Base-by-base conservation (phyloP, 2,329 filamentous ascomycete genomes). In the Stemphylium beticola region DNA sequence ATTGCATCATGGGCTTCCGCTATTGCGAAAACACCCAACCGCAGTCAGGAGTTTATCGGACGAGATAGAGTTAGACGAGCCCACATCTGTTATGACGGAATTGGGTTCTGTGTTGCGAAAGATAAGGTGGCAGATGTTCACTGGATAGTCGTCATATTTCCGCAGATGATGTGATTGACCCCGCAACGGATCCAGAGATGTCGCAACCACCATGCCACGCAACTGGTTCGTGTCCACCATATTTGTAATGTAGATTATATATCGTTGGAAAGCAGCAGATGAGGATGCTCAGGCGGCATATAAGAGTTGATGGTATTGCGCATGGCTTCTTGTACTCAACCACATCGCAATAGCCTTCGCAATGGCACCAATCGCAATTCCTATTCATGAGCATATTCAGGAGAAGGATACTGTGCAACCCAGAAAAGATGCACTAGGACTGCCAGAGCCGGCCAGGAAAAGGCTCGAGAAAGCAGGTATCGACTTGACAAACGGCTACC, bases 401-500 rank as follows among this genome's bases (percentile, higher is more conserved):
- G 60, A 65, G 31, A 81, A 82, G 34, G 88, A 91, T 67, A 83
- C 86, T 12, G 83, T 82, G 6, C 75, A 82, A 55, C 88, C 83
- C 0, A 81, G 76, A 58, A 91, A 90, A 65, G 87, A 90, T 67
- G 86, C 76, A 0, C 78, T 92, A 1, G 81, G 79, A 1, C 77
- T 91, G 6, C 89, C 89, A 2, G 79, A 79, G 9, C 64, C 82
- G 1, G 77, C 87, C 1, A 79, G 81, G 1, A 76, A 80, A 43
- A 81, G 88, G 4, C 79, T 91, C 0, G 83, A 85, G 61, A 90
- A 88, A 57, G 87, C 86, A 0, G 87, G 86, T 1, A 82, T 91
- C 48, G 87, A 92, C 67, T 78, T 91, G 2, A 88, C 86, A 0
- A 76, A 84, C 1, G 89, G 88, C 0, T 91, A 91, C 60, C 89